A percentile compares a stretch with the other conserved stretches of the same genome.
phyloP scores from a whole-genome alignment of 306 rosid genomes.

The Lathyrus aphaca region DNA sequence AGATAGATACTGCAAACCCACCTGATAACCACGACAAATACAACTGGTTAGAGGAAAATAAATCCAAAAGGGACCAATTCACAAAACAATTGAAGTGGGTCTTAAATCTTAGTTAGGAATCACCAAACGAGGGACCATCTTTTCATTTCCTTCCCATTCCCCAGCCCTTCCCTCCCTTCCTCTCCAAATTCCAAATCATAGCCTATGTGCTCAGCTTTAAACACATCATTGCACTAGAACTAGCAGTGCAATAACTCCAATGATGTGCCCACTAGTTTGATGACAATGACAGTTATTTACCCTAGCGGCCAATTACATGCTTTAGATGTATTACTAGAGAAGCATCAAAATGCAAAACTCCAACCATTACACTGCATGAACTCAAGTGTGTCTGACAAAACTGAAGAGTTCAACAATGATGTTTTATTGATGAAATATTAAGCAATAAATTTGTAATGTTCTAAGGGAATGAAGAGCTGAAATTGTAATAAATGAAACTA shows the following conservation, averaged over 20 bases:
- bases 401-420: slow-evolving; percentile 7
- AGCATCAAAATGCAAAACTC: slow-evolving; percentile 28
- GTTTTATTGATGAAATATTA: slow-evolving; percentile 22
- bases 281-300: background rate
- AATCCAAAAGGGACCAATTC: slow-evolving; percentile 1
- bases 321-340: slow-evolving; percentile 1
- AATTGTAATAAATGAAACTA: slow-evolving; percentile 21
- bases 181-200: too few species aligned
- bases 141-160: too few species aligned
- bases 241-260: background rate
- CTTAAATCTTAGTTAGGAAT: background rate
- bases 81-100: slow-evolving; percentile 24
- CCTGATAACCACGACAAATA: slow-evolving; percentile 42
- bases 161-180: too few species aligned
- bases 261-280: background rate
- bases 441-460: slow-evolving; percentile 21
- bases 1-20: slow-evolving; percentile 47
- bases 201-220: background rate
- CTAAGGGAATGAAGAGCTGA: slow-evolving; percentile 12
- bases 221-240: slow-evolving; percentile 1
- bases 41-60: slow-evolving; percentile 19
- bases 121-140: background rate
- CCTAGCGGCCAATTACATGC: background rate
- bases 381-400: background rate
- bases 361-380: slow-evolving; percentile 8